Evolutionary conservation across 306 rosid species (phyloP).

Genomic region (Trifolium repens): DNA sequence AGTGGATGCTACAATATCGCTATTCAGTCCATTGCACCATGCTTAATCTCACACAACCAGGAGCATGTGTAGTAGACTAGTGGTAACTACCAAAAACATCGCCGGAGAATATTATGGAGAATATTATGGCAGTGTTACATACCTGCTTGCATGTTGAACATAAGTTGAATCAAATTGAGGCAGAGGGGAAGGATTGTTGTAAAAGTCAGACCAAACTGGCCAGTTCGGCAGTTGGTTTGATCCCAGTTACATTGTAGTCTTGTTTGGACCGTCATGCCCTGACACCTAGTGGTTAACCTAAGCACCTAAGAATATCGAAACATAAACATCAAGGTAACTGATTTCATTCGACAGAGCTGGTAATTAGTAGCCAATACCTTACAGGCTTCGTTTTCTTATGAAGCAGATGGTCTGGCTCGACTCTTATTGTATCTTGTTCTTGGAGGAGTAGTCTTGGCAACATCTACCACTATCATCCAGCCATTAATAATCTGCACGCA

Average conservation of each 20-base stretch:
- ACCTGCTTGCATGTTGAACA: slow-evolving; percentile 20
- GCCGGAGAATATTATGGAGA: not conserved
- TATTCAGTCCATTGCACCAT: slow-evolving; percentile 8
- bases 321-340: slow-evolving; percentile 10
- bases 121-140: slow-evolving; percentile 12
- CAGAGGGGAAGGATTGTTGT: no score
- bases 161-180: no score
- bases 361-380: slow-evolving; percentile 27
- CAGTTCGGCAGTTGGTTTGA: no score
- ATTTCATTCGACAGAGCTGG: not conserved
- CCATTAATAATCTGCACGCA: slow-evolving; percentile 81
- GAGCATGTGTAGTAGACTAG: not conserved
- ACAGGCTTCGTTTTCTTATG: slow-evolving; percentile 21
- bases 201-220: no score
- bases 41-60: slow-evolving; percentile 9
- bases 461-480: slow-evolving; percentile 95
- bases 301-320: not conserved
- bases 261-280: no score
- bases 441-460: slow-evolving; percentile 67
- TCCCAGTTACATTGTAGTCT: no score
- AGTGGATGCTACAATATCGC: slow-evolving; percentile 14
- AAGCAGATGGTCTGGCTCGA: slow-evolving; percentile 40
- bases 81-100: slow-evolving; percentile 4
- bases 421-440: slow-evolving; percentile 57
- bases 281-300: no score